Evolutionary conservation across 352 stramenopile genomes (phyloP).

Genomic region (Peronospora belbahrii): DNA sequence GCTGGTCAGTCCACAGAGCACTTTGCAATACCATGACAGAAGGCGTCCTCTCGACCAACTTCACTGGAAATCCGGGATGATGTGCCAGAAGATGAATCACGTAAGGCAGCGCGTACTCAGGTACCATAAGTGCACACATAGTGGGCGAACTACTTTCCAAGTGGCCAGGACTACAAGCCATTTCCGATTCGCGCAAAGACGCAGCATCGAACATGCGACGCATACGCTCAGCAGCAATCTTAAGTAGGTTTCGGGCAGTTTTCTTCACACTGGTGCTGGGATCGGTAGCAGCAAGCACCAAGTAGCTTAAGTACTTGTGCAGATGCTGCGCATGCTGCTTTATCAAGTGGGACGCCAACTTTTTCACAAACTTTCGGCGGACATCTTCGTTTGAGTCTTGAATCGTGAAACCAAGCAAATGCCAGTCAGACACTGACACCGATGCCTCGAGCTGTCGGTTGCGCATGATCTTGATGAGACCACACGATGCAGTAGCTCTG

Average conservation of each 20-base stretch:
- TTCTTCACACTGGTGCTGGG: conserved; percentile 47
- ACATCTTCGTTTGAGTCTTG: conserved; percentile 73
- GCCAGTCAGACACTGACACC: conserved; percentile 57
- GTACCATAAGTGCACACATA: conserved; percentile 57
- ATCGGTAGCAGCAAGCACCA: conserved; percentile 62
- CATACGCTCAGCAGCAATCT: conserved; percentile 59
- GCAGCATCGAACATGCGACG: conserved; percentile 62
- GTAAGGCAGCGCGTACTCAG: conserved; percentile 75
- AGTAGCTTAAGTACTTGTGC: conserved; percentile 79
- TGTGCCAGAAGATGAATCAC: conserved; percentile 80
- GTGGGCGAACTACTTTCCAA: background rate
- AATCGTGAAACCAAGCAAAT: conserved; percentile 66
- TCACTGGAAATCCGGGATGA: conserved; percentile 55
- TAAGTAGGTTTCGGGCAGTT: conserved; percentile 37
- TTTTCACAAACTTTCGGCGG: conserved; percentile 62
- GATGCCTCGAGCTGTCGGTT: conserved; percentile 43
- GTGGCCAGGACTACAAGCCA: conserved; percentile 11
- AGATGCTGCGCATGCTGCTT: conserved; percentile 48
- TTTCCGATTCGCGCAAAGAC: conserved; percentile 17
- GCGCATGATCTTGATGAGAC: conserved; percentile 60
- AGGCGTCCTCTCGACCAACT: conserved; percentile 26
- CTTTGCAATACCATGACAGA: conserved; percentile 20
- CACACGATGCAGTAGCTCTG: conserved; percentile 38
- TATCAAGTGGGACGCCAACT: conserved; percentile 61
- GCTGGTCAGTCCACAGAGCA: conserved; percentile 51